Percentiles rank a stretch among this genome's conserved stretches.
Evolutionary conservation across 2,329 filamentous ascomycete species (phyloP).

Genomic region (Pyricularia grisea): DNA sequence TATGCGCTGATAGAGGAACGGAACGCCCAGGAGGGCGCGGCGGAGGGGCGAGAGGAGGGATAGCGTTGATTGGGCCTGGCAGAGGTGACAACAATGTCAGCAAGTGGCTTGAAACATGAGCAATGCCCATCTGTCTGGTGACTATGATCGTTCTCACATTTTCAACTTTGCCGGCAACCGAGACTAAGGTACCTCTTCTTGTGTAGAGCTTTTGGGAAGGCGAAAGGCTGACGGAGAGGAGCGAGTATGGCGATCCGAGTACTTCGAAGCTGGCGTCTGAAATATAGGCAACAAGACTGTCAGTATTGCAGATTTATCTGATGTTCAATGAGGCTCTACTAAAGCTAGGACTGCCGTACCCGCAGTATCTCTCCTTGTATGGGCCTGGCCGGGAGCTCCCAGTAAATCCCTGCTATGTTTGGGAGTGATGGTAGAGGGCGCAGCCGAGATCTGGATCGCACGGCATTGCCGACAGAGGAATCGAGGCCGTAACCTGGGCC

Average conservation of each 20-base stretch:
- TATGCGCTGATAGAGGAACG: slow-evolving; percentile 90
- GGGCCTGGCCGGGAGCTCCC: slow-evolving; percentile 33
- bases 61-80: slow-evolving; percentile 76
- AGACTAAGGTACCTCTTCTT: slow-evolving; percentile 81
- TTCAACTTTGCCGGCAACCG: slow-evolving; percentile 80
- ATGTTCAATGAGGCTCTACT: neutral
- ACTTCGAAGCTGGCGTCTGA: slow-evolving; percentile 93
- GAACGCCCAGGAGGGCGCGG: slow-evolving; percentile 72
- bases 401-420: slow-evolving; percentile 44
- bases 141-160: slow-evolving; percentile 53
- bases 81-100: too few species aligned
- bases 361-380: slow-evolving; percentile 32
- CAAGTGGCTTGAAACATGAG: neutral
- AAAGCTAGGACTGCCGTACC: slow-evolving; percentile 26
- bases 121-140: neutral
- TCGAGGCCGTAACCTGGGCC: slow-evolving; percentile 15
- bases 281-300: neutral
- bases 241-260: slow-evolving; percentile 81
- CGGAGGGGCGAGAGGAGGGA: slow-evolving; percentile 77
- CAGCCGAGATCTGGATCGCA: slow-evolving; percentile 52
- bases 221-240: slow-evolving; percentile 86
- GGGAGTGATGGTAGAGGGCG: slow-evolving; percentile 47
- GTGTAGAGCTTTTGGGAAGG: slow-evolving; percentile 93
- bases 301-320: neutral
- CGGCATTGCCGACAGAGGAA: slow-evolving; percentile 48